Evolutionary conservation across 2,329 filamentous ascomycete species (phyloP), one percentile per base, ranked within the genome.

Genomic region (Colletotrichum liaoningense): DNA sequence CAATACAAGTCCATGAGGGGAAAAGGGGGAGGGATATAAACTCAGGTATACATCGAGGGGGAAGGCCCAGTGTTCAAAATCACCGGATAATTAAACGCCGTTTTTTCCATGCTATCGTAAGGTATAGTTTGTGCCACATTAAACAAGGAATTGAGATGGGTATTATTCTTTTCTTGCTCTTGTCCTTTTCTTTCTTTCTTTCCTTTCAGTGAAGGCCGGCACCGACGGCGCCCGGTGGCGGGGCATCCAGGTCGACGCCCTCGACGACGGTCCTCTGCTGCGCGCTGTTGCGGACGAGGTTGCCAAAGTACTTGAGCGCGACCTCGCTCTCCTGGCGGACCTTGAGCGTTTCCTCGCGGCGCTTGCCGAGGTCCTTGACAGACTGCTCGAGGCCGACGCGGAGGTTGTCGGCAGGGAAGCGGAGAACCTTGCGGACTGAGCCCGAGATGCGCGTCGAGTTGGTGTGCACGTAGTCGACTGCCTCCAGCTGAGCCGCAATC

Each of bases 381-480:
- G 92, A 95, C 67, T 93, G 92, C 78, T 97, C 93, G 35, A 99
- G 89, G 65, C 93, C 92, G 56, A 95, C 92, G 67, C 95, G 93
- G 8, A 99, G 90, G 78, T 95, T 95, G 79, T 96, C 93, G 1
- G 95, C 94, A 1, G 97, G 97, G 78, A 94, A 92, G 73, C 94
- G 94, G 52, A 99, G 90, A 9, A 98, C 95, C 80, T 95, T 94
- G 77, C 96, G 94, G 55, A 98, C 95, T 67, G 97, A 93, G 30
- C 91, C 89, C 26, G 94, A 93, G 79, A 99, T 97, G 67, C 97
- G 94, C 22, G 89, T 87, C 57, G 95, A 91, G 85, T 99, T 99
- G 76, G 90, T 85, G 83, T 99, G 97, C 1, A 97, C 94, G 80
- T 98, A 99, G 84, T 99, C 97, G 79, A 98, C 91, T 22, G 93